Conservation (phyloP, 805 yeast genomes). For the Spencermartinsiella europaea region DNA sequence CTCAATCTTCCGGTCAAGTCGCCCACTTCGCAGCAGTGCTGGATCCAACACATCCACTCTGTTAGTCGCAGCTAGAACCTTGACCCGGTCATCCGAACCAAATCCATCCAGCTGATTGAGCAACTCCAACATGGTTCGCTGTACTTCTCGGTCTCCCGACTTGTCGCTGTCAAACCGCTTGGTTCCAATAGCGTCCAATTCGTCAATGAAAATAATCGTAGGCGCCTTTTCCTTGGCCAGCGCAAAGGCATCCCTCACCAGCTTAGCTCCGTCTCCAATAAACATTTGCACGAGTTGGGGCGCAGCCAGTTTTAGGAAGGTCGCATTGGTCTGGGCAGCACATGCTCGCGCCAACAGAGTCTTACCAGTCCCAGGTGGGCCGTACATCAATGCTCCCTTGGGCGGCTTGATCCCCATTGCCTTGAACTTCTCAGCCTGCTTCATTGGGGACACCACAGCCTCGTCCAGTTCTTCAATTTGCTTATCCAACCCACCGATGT, state of each 20-base stretch:
- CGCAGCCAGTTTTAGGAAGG: slow-evolving; percentile 92
- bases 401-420: slow-evolving; percentile 95
- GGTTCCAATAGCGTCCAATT: slow-evolving; percentile 97
- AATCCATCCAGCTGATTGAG: slow-evolving; percentile 97
- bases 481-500: slow-evolving; percentile 96
- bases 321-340: slow-evolving; percentile 98
- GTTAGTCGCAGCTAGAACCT: slow-evolving; percentile 96
- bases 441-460: slow-evolving; percentile 98
- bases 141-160: slow-evolving; percentile 97
- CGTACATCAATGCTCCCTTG: slow-evolving; percentile 97
- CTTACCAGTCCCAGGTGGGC: slow-evolving; percentile 99
- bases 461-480: slow-evolving; percentile 98
- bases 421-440: slow-evolving; percentile 94
- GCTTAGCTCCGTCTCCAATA: slow-evolving; percentile 97
- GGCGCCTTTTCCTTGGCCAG: slow-evolving; percentile 98
- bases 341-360: slow-evolving; percentile 96
- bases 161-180: slow-evolving; percentile 96
- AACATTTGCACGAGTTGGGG: slow-evolving; percentile 98
- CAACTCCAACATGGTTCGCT: slow-evolving; percentile 97
- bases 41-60: slow-evolving; percentile 98
- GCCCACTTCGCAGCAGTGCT: slow-evolving; percentile 95
- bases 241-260: slow-evolving; percentile 96
- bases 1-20: slow-evolving; percentile 96
- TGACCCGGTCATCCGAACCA: slow-evolving; percentile 94
- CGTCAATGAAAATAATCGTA: slow-evolving; percentile 95